Conservation (phyloP, 2,329 filamentous ascomycete genomes). For the Aspergillus sp. region DNA sequence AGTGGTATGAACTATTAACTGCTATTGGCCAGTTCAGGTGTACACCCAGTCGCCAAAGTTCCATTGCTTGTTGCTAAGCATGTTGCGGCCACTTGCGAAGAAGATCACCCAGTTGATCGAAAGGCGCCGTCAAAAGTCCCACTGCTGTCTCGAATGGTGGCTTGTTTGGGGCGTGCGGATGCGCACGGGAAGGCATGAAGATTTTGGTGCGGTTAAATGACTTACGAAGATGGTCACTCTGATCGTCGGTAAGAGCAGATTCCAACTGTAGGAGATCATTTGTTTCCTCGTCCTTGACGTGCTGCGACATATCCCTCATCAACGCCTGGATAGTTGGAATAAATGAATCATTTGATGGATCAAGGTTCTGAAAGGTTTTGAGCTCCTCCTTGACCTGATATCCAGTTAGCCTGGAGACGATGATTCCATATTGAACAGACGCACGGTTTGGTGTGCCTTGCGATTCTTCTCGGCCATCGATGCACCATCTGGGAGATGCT, state of each 20-base stretch:
- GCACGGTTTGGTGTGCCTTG: conserved; percentile 38
- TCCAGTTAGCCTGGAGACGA: not conserved
- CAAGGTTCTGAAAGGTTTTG: conserved; percentile 48
- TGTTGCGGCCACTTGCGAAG: conserved; percentile 44
- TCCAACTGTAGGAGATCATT: conserved; percentile 50
- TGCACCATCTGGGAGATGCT: conserved; percentile 42
- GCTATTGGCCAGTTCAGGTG: too few species aligned
- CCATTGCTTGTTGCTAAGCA: not conserved
- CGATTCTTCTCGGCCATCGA: conserved; percentile 48
- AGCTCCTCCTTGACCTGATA: conserved; percentile 50
- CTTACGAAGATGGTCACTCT: conserved; percentile 36
- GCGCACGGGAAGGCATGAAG: conserved; percentile 51
- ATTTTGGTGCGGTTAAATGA: conserved; percentile 52
- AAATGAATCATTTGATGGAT: conserved; percentile 38
- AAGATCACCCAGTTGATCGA: conserved; percentile 54
- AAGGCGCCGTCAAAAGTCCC: conserved; percentile 53
- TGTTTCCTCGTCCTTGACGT: conserved; percentile 51
- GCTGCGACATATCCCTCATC: conserved; percentile 41
- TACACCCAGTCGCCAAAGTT: too few species aligned
- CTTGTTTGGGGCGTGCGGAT: conserved; percentile 48
- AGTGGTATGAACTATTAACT: too few species aligned
- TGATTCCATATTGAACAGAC: not conserved
- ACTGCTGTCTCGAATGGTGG: conserved; percentile 56
- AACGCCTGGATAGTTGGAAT: conserved; percentile 39
- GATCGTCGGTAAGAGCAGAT: conserved; percentile 29